Percentiles rank a stretch among this genome's conserved stretches.
Conservation (phyloP, 129 eudicot genomes). For the Solidago caesia region DNA sequence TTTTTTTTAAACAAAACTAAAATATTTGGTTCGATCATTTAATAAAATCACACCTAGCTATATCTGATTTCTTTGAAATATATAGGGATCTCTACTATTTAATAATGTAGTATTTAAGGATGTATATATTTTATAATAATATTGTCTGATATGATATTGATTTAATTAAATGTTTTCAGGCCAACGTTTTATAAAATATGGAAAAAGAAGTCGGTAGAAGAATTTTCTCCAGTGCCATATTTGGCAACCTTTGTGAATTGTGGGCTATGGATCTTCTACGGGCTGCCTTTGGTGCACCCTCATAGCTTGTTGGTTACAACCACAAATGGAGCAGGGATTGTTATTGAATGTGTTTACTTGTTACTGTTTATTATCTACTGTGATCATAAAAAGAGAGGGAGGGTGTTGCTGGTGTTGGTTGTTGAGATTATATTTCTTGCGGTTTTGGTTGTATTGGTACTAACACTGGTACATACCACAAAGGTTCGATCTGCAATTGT, state of each 20-base stretch:
- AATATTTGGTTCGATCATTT: no score
- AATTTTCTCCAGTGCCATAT: constrained; percentile 71
- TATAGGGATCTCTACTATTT: no score
- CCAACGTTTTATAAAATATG: constrained; percentile 70
- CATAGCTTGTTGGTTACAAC: constrained; percentile 61
- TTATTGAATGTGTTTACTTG: constrained; percentile 57
- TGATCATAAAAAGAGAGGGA: constrained; percentile 38
- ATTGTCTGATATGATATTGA: not conserved
- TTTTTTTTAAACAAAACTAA: no score
- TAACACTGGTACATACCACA: constrained; percentile 45
- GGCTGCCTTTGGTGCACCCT: constrained; percentile 81
- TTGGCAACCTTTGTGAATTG: constrained; percentile 74
- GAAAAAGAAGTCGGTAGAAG: constrained; percentile 75
- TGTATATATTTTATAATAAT: not conserved
- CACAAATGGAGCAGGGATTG: constrained; percentile 62
- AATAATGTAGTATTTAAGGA: no score
- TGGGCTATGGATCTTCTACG: constrained; percentile 77
- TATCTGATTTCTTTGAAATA: no score
- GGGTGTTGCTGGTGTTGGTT: constrained; percentile 30
- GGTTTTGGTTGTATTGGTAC: constrained; percentile 37
- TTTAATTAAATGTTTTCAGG: constrained; percentile 35
- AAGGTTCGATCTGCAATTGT: constrained; percentile 55
- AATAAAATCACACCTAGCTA: no score
- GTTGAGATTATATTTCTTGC: constrained; percentile 49
- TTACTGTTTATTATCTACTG: constrained; percentile 48